Percentiles rank a stretch among this genome's conserved stretches.
These are phyloP conservation scores for Groenewaldozyma salmanticensis DNA, from an alignment of 805 yeast species.

Conservation along the genomic window DNA sequence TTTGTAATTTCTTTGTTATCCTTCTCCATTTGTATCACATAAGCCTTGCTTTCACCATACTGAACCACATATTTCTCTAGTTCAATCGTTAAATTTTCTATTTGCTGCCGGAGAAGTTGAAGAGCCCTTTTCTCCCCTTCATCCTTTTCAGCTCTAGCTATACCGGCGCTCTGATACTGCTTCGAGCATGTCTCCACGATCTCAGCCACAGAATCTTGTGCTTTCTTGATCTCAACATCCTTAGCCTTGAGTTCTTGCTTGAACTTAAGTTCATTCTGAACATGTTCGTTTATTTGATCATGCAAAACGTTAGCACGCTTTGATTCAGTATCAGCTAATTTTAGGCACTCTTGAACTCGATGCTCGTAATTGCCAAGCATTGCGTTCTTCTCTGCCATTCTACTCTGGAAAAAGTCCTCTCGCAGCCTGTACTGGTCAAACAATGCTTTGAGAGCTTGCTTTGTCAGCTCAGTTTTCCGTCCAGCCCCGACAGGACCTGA, in stretches of 20 bases:
- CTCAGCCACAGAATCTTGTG: not conserved
- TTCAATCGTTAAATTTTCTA: too few species aligned
- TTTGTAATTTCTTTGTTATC: too few species aligned
- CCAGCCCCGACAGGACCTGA: constrained; percentile 4
- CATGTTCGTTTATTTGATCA: not conserved
- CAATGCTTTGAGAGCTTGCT: not conserved
- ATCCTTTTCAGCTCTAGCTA: too few species aligned
- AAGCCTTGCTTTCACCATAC: too few species aligned
- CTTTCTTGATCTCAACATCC: not conserved
- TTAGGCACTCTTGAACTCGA: not conserved
- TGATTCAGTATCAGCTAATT: not conserved
- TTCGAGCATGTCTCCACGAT: not conserved
- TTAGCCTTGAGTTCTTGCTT: not conserved
- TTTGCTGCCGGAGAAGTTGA: too few species aligned
- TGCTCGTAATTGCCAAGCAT: not conserved
- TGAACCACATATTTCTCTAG: too few species aligned
- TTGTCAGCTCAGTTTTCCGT: constrained; percentile 1
- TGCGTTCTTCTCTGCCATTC: not conserved
- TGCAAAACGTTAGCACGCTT: not conserved
- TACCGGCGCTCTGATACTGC: too few species aligned
- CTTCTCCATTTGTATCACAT: too few species aligned
- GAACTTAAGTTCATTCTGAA: not conserved
- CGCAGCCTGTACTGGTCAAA: constrained; percentile 3
- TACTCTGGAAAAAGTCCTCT: not conserved
- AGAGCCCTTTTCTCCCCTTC: too few species aligned